phyloP scores from a whole-genome alignment of 345 rosid species.

The Pelargonium nanum region DNA sequence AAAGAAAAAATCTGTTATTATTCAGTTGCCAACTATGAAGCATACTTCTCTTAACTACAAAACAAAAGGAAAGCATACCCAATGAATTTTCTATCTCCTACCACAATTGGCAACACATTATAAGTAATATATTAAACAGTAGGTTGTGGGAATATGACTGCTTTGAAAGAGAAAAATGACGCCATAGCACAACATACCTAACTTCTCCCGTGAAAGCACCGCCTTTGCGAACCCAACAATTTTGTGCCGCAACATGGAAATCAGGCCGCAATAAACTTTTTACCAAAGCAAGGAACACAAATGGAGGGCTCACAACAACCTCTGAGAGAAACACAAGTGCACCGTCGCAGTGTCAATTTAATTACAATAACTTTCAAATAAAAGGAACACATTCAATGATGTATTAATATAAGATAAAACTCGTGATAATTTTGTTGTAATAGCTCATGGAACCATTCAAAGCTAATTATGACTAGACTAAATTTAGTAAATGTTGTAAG shows the following conservation, averaged over 20 bases:
- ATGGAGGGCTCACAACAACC: slow-evolving; percentile 71
- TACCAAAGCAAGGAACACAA: slow-evolving; percentile 45
- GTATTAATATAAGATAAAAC: background rate
- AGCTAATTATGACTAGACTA: background rate
- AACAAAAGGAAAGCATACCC: background rate
- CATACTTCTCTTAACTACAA: background rate
- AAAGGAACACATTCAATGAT: background rate
- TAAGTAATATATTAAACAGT: no score
- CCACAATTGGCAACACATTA: background rate
- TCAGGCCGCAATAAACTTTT: slow-evolving; percentile 38
- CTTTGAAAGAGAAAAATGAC: background rate
- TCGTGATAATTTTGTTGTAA: no score
- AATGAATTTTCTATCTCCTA: background rate
- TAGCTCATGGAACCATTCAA: background rate
- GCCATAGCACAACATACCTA: slow-evolving; percentile 27
- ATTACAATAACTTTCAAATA: background rate
- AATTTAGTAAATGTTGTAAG: background rate
- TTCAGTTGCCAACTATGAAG: no score
- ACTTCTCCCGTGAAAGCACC: slow-evolving; percentile 67
- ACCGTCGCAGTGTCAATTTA: background rate
- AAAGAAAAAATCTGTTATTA: no score
- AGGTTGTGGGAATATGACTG: no score
- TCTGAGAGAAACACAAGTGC: slow-evolving; percentile 24
- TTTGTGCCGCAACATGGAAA: slow-evolving; percentile 58
- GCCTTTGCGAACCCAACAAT: slow-evolving; percentile 64